A percentile compares a stretch with the other conserved stretches of the same genome.
Evolutionary conservation across 169 alveolate genomes (phyloP).

Genomic region (Cryptosporidium xiaoi): DNA sequence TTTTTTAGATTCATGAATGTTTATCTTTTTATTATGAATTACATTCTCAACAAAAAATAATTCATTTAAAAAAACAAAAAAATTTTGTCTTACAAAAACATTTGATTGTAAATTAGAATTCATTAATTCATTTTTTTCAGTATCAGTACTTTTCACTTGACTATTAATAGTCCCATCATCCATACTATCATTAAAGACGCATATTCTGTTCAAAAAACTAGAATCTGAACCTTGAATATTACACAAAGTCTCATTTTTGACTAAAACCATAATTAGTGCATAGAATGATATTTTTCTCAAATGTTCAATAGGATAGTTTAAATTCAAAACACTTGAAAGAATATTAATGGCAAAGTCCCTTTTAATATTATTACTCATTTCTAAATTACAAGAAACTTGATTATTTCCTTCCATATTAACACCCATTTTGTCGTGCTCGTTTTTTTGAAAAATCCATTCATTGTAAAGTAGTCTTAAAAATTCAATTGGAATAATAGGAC

Average conservation of each 20-base stretch:
- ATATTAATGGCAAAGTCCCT: conserved; percentile 59
- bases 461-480: conserved; percentile 37
- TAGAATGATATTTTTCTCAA: conserved; percentile 25
- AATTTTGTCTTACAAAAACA: conserved; percentile 1
- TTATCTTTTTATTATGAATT: conserved; percentile 19
- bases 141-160: too few relatives aligned
- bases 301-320: conserved; percentile 22
- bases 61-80: conserved; percentile 17
- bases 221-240: neutral
- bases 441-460: conserved; percentile 16
- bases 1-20: conserved; percentile 1
- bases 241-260: neutral
- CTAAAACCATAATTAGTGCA: neutral
- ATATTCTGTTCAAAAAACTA: conserved; percentile 26
- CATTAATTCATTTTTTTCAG: neutral
- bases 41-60: conserved; percentile 10
- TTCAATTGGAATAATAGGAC: conserved; percentile 23
- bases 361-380: neutral
- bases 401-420: too few relatives aligned
- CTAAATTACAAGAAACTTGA: too few relatives aligned
- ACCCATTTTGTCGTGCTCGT: too few relatives aligned
- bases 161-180: too few relatives aligned
- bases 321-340: conserved; percentile 16
- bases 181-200: conserved; percentile 5
- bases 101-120: neutral